phyloP scores from a whole-genome alignment of 2,329 filamentous ascomycete species.

The Cytospora piceae region DNA sequence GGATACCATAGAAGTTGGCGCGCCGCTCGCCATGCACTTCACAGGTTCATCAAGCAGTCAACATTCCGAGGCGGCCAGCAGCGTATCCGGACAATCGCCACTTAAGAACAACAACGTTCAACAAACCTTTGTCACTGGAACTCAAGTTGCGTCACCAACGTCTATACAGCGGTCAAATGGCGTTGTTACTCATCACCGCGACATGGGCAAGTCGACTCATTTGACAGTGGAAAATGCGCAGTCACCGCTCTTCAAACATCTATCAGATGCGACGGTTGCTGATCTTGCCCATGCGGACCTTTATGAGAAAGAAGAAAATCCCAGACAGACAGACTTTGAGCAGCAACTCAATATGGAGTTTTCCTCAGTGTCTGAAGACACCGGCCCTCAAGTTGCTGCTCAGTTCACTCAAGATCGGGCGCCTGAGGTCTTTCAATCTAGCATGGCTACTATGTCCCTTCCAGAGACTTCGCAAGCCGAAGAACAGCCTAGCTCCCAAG shows the following conservation, averaged over 20 bases:
- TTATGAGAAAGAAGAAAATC: not conserved
- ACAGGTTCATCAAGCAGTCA: slow-evolving; percentile 25
- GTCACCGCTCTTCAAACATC: not conserved
- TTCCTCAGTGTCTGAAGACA: slow-evolving; percentile 6
- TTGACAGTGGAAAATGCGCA: not conserved
- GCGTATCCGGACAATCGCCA: slow-evolving; percentile 21
- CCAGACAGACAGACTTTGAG: slow-evolving; percentile 2
- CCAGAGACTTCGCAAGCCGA: slow-evolving; percentile 6
- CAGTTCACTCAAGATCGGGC: slow-evolving; percentile 18
- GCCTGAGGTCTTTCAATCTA: slow-evolving; percentile 6
- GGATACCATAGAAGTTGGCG: slow-evolving; percentile 62
- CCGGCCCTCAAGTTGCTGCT: slow-evolving; percentile 5
- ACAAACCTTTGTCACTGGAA: not conserved
- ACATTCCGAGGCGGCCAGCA: slow-evolving; percentile 29
- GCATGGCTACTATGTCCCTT: slow-evolving; percentile 6
- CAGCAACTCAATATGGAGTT: slow-evolving; percentile 7
- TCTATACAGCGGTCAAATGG: slow-evolving; percentile 4
- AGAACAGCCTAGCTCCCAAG: slow-evolving; percentile 17
- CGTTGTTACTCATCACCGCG: not conserved
- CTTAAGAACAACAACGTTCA: slow-evolving; percentile 4
- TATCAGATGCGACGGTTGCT: not conserved
- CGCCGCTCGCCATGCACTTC: slow-evolving; percentile 32
- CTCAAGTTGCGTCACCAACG: slow-evolving; percentile 17
- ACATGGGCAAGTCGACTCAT: slow-evolving; percentile 5
- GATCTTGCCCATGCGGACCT: slow-evolving; percentile 1